Percentiles rank a stretch among this genome's conserved stretches.
These are phyloP conservation scores for Mikania micrantha DNA, from an alignment of 129 eudicot species.

Conservation along the genomic window DNA sequence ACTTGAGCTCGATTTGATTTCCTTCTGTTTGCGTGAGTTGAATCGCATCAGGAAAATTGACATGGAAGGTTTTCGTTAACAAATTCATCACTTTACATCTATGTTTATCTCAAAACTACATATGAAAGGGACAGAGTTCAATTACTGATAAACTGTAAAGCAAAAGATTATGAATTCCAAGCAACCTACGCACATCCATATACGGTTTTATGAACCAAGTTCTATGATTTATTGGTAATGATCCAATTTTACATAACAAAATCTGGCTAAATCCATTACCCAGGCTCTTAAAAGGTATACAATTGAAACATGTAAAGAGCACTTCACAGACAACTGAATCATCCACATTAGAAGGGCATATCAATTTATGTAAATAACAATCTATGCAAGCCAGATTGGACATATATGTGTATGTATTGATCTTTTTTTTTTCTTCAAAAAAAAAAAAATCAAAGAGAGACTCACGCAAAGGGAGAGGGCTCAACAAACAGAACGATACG, in stretches of 20 bases:
- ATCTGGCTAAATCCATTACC: background rate
- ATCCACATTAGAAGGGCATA: background rate
- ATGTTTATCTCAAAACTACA: background rate
- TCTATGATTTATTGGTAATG: background rate
- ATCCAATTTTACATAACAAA: background rate
- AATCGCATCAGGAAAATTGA: no score
- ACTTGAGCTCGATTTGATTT: no score
- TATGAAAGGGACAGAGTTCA: background rate
- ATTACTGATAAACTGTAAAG: background rate
- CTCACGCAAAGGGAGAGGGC: constrained; percentile 99
- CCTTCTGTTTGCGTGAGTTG: no score
- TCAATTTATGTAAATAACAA: background rate
- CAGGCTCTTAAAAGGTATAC: background rate
- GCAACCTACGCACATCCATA: background rate
- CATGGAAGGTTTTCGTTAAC: background rate
- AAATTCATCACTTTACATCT: background rate
- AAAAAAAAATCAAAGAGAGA: background rate
- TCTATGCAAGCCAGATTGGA: background rate
- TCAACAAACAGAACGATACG: constrained; percentile 96
- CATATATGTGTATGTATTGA: background rate
- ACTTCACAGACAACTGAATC: background rate
- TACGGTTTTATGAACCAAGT: background rate
- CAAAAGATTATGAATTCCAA: background rate
- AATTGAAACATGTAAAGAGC: background rate
- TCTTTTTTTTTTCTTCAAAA: background rate